A percentile compares a stretch with the other conserved stretches of the same genome.
Evolutionary conservation across 176 grass and related monocot genomes (phyloP).

Genomic region (Triticum urartu): DNA sequence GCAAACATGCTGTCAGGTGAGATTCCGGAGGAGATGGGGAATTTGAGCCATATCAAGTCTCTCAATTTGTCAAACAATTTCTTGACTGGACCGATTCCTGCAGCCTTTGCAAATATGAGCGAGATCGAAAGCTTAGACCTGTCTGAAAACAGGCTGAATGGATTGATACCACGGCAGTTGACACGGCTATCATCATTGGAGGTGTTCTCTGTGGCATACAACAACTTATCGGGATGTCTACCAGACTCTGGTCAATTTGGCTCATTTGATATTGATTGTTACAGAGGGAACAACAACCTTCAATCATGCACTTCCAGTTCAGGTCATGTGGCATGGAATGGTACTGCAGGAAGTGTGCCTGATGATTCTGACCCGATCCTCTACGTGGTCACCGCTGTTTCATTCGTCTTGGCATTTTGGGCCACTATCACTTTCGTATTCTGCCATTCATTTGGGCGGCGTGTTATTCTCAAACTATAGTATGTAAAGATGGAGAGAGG

Average conservation of each 20-base stretch:
- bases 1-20: conserved; percentile 19
- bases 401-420: conserved; percentile 15
- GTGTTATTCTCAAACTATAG: neutral
- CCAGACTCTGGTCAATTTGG: neutral
- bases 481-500: too few relatives aligned
- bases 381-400: neutral
- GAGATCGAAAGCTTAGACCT: conserved; percentile 39
- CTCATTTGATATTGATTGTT: neutral
- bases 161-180: conserved; percentile 11
- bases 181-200: neutral
- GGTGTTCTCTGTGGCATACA: conserved; percentile 38
- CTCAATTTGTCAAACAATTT: conserved; percentile 31
- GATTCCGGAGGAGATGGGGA: conserved; percentile 25
- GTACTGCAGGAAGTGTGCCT: neutral
- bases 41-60: neutral
- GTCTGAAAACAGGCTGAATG: conserved; percentile 26
- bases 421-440: neutral
- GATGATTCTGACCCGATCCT: neutral
- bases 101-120: neutral
- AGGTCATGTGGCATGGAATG: neutral
- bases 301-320: neutral
- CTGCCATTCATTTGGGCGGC: neutral
- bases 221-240: conserved; percentile 39
- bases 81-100: conserved; percentile 16
- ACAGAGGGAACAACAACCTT: conserved; percentile 16